Conservation (phyloP, 371 early-diverging fungal genomes). For the Nematocida displodere region DNA sequence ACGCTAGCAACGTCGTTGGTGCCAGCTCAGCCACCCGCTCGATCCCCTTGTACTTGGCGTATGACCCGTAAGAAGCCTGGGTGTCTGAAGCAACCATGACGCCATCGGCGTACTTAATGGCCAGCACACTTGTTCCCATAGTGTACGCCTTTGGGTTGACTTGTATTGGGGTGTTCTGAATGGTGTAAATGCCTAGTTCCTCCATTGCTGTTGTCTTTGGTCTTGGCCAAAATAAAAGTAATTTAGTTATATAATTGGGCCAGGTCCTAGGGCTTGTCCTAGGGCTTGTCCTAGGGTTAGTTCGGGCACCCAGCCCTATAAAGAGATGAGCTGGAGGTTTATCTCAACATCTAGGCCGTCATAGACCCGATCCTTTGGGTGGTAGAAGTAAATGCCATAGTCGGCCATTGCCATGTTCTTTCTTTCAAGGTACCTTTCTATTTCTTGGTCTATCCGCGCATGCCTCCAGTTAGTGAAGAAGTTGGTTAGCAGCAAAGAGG, state of each 20-base stretch:
- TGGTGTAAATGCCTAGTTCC: neutral
- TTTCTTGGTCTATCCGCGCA: conserved; percentile 4
- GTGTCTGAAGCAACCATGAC: conserved; percentile 52
- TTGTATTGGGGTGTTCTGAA: neutral
- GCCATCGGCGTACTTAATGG: conserved; percentile 44
- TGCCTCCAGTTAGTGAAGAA: neutral
- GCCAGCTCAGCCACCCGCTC: conserved; percentile 15
- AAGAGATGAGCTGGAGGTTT: too few relatives aligned
- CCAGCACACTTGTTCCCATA: conserved; percentile 44
- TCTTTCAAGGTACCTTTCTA: conserved; percentile 19
- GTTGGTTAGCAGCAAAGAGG: neutral
- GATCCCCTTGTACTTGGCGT: conserved; percentile 50
- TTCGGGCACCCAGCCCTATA: too few relatives aligned
- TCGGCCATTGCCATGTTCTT: conserved; percentile 15
- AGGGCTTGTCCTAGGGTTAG: too few relatives aligned
- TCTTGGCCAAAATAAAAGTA: conserved; percentile 34
- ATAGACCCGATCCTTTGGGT: conserved; percentile 37
- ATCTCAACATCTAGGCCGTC: conserved; percentile 27
- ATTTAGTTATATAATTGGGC: too few relatives aligned
- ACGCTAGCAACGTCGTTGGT: conserved; percentile 19
- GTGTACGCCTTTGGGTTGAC: conserved; percentile 18
- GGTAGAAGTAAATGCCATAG: conserved; percentile 20
- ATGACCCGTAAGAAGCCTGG: conserved; percentile 48
- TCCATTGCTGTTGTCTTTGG: too few relatives aligned
- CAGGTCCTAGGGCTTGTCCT: too few relatives aligned